Percentiles rank a stretch among this genome's conserved stretches.
phyloP scores from a whole-genome alignment of 176 grass and related monocot species.

The Dendrocalamus sinicus region DNA sequence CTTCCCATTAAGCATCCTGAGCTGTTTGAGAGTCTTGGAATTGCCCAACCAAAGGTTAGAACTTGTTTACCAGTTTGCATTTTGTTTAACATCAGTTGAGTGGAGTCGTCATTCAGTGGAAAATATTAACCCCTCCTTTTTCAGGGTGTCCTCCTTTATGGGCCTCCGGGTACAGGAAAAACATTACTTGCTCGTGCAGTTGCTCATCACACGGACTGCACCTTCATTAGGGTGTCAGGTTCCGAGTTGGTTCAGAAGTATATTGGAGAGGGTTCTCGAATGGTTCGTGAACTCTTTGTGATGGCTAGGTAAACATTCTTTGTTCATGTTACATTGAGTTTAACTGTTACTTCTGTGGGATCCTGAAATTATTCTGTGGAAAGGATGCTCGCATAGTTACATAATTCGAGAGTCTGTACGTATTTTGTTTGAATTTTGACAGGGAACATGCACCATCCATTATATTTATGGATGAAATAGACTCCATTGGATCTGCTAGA shows the following conservation, averaged over 20 bases:
- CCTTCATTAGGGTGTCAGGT: slow-evolving; percentile 98
- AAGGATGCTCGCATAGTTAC: background rate
- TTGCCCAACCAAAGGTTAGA: slow-evolving; percentile 94
- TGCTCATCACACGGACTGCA: slow-evolving; percentile 98
- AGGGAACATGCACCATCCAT: slow-evolving; percentile 99
- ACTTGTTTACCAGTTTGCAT: slow-evolving; percentile 14
- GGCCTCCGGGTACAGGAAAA: slow-evolving; percentile 96
- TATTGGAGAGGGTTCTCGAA: slow-evolving; percentile 94
- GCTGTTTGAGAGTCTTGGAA: slow-evolving; percentile 92
- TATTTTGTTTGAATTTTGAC: slow-evolving; percentile 26
- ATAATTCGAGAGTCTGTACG: background rate
- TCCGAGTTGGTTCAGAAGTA: slow-evolving; percentile 99
- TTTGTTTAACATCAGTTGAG: background rate
- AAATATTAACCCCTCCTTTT: slow-evolving; percentile 19
- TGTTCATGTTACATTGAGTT: slow-evolving; percentile 7
- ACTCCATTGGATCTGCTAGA: slow-evolving; percentile 91
- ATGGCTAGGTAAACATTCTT: slow-evolving; percentile 81
- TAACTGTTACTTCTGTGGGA: background rate
- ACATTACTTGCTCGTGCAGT: slow-evolving; percentile 93
- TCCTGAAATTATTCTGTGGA: background rate
- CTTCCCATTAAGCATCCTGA: slow-evolving; percentile 98
- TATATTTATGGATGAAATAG: slow-evolving; percentile 99
- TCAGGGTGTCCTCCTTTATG: slow-evolving; percentile 95
- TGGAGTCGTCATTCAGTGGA: background rate
- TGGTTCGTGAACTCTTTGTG: slow-evolving; percentile 98